A percentile compares a stretch with the other conserved stretches of the same genome.
Evolutionary conservation across 805 yeast species (phyloP).

Genomic region (Nakazawaea ishiwadae): DNA sequence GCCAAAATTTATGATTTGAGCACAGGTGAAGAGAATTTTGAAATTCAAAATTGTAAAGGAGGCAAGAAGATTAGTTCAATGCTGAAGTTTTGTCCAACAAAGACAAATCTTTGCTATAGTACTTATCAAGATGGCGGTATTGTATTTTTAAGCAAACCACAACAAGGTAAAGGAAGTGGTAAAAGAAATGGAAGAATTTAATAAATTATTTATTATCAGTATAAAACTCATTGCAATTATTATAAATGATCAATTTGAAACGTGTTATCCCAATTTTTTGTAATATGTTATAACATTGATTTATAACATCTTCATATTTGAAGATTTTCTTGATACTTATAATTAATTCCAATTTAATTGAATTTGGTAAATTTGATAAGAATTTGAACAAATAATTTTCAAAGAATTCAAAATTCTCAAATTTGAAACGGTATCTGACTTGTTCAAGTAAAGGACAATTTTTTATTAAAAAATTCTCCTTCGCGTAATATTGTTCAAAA

Average conservation of each 20-base stretch:
- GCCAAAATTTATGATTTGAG: conserved; percentile 30
- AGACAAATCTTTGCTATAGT: conserved; percentile 14
- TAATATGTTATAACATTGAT: conserved; percentile 1
- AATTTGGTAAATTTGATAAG: background rate
- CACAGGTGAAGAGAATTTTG: conserved; percentile 27
- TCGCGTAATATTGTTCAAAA: background rate
- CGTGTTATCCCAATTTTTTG: background rate
- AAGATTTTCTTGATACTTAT: background rate
- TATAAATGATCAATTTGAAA: conserved; percentile 2
- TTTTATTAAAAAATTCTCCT: background rate
- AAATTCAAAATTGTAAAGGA: conserved; percentile 13
- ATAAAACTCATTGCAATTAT: conserved; percentile 3
- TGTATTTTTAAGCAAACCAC: background rate
- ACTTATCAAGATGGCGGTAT: conserved; percentile 6
- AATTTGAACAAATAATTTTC: background rate
- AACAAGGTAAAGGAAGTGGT: no score
- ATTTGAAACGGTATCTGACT: conserved; percentile 1
- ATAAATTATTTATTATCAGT: background rate
- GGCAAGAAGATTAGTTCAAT: conserved; percentile 9
- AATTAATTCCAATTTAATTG: background rate
- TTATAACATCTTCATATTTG: background rate
- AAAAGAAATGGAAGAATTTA: background rate
- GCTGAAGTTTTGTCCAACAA: conserved; percentile 13
- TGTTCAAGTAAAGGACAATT: background rate
- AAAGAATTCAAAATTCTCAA: background rate